phyloP scores from a whole-genome alignment of 2,329 filamentous ascomycete genomes.

The Orbilia brochopaga region DNA sequence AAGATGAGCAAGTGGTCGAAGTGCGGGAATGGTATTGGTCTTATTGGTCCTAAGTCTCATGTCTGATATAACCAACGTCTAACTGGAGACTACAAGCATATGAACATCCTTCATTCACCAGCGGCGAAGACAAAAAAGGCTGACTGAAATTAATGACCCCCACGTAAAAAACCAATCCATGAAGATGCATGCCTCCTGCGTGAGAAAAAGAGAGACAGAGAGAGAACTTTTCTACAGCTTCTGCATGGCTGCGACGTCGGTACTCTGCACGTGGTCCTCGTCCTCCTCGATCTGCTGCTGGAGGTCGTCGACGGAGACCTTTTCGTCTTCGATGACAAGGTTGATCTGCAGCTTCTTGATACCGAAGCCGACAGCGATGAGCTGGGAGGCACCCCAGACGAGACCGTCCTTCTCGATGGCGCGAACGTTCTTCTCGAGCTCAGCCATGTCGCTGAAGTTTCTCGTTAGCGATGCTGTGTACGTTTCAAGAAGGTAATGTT shows the following conservation, averaged over 20 bases:
- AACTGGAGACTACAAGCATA: neutral
- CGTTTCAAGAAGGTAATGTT: neutral
- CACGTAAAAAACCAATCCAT: neutral
- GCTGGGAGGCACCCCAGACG: slow-evolving; percentile 90
- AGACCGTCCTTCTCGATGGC: slow-evolving; percentile 90
- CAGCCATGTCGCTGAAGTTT: slow-evolving; percentile 90
- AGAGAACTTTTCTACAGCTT: slow-evolving; percentile 71
- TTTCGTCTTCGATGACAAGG: slow-evolving; percentile 96
- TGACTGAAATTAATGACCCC: slow-evolving; percentile 3
- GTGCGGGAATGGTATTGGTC: neutral
- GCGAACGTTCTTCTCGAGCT: slow-evolving; percentile 80
- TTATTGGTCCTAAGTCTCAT: slow-evolving; percentile 9
- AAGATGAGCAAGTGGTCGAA: neutral
- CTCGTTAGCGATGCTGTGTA: slow-evolving; percentile 61
- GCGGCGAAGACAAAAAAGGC: slow-evolving; percentile 10
- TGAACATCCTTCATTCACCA: neutral
- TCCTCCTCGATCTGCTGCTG: slow-evolving; percentile 82
- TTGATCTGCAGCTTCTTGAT: slow-evolving; percentile 99
- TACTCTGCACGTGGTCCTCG: slow-evolving; percentile 96
- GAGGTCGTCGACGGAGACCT: slow-evolving; percentile 85
- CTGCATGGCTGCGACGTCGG: slow-evolving; percentile 84
- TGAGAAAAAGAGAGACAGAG: neutral
- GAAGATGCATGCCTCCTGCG: neutral
- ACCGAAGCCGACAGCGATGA: slow-evolving; percentile 87
- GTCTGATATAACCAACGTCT: slow-evolving; percentile 18